Evolutionary conservation across 176 grass and related monocot species (phyloP).

Genomic region (Ampelocalamus luodianensis): DNA sequence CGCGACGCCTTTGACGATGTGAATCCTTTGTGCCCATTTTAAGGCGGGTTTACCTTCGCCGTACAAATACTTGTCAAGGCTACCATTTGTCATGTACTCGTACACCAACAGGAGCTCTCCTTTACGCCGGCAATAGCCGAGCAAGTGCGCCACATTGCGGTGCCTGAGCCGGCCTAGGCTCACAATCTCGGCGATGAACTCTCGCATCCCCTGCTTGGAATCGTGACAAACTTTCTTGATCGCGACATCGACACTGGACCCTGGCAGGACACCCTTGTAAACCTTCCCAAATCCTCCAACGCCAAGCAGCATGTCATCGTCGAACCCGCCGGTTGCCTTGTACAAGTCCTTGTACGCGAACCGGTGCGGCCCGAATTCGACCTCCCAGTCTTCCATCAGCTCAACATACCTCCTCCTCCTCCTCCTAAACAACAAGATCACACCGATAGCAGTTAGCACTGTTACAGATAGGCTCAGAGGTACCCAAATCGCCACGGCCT

Average conservation of each 20-base stretch:
- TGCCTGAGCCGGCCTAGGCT: constrained; percentile 2
- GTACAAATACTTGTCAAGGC: not conserved
- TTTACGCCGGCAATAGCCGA: not conserved
- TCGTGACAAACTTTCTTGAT: not conserved
- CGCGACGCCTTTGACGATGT: not conserved
- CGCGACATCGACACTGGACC: not conserved
- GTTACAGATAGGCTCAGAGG: no score
- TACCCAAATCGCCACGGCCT: no score
- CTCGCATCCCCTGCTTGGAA: constrained; percentile 6
- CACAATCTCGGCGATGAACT: not conserved
- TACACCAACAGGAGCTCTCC: not conserved
- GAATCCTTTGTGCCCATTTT: no score
- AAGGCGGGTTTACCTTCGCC: not conserved
- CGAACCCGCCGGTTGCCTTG: not conserved
- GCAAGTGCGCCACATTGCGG: not conserved
- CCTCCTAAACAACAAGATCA: no score
- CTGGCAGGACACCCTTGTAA: not conserved
- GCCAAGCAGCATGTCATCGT: not conserved
- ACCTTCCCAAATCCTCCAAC: not conserved
- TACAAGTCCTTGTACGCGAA: not conserved
- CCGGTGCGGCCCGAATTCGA: not conserved
- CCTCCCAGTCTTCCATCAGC: no score
- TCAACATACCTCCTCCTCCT: no score
- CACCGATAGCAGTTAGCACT: no score
- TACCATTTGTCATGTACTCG: no score